Base-by-base conservation (phyloP, 257 asterid species). In the Penstemon barbatus region DNA sequence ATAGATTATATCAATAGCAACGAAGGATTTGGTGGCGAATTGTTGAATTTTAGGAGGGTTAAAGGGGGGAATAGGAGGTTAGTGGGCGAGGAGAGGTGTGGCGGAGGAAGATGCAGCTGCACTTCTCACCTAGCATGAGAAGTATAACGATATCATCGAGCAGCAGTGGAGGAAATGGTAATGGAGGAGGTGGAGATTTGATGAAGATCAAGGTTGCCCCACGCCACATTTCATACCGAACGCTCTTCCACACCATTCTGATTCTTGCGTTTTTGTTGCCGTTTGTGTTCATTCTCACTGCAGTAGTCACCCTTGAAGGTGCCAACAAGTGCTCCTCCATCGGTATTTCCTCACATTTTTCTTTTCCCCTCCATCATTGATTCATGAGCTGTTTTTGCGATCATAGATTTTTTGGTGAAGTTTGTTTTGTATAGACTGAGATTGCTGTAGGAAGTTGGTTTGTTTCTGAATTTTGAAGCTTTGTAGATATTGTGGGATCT, bases 41-140 rank as follows among this genome's bases (percentile, higher is more conserved):
- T 65, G 64, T 70, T 70, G 79, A 70, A 66, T 73, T 67, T 18
- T 66, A 50, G 79, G 66, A 55, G 76, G 79, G 71, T 45, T 36
- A 65, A 74, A 57, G 65, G 65, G 65, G 82, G 78, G 40, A 50
- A 63, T 68, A 69, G 80, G 80, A 74, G 63, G 74, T 51, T 51
- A 76, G 67, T 61, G 77, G 84, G 42, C 75, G 84, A 73, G 83
- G 76, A 61, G 78, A 73, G 74, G 52, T 74, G 77, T 74, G 80
- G 79, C 7, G 73, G 83, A 81, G 87, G 95, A 94, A 86, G 96
- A 94, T 94, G 99, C 98, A 91, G 98, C 98, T 94, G 93, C 98
- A 89, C 91, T 91, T 94, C 90, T 94, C 99, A 81, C 97, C 98
- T 84, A 87, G 97, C 93, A 94, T 91, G 97, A 89, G 98, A 91